Conservation (phyloP, 345 rosid genomes). For the Citrus reticulata region DNA sequence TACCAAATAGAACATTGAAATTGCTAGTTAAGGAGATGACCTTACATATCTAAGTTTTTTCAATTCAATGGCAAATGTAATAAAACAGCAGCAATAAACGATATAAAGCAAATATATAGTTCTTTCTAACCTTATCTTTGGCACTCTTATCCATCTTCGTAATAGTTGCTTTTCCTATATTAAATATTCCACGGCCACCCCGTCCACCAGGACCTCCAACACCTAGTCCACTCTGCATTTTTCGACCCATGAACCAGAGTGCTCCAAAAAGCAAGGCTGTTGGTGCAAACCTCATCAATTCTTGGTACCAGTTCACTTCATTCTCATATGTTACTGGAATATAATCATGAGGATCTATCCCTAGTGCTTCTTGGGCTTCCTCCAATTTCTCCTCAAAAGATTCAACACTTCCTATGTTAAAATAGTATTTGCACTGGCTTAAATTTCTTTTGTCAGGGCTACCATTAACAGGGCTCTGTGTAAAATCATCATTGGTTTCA, state of each 20-base stretch:
- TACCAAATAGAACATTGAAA: conserved; percentile 12
- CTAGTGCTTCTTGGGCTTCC: conserved; percentile 44
- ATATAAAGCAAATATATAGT: neutral
- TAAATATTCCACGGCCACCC: conserved; percentile 46
- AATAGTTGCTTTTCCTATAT: conserved; percentile 43
- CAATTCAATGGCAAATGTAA: neutral
- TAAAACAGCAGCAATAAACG: neutral
- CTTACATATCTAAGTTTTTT: neutral
- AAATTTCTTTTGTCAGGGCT: conserved; percentile 16
- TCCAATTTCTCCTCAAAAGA: conserved; percentile 55
- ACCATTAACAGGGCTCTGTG: conserved; percentile 16
- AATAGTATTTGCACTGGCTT: conserved; percentile 36
- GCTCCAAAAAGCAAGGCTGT: conserved; percentile 30
- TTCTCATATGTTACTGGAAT: conserved; percentile 36
- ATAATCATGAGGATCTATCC: conserved; percentile 41
- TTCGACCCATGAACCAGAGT: conserved; percentile 33
- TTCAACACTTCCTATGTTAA: conserved; percentile 47
- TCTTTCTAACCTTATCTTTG: conserved; percentile 37
- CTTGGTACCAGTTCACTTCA: conserved; percentile 39
- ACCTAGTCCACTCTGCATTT: conserved; percentile 39
- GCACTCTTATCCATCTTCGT: conserved; percentile 48
- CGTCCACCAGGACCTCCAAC: conserved; percentile 43
- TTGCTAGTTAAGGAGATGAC: neutral
- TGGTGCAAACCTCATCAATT: conserved; percentile 40
- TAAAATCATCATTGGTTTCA: conserved; percentile 23